Percentiles rank a stretch among this genome's conserved stretches.
Conservation (phyloP, 2,329 filamentous ascomycete genomes). For the Colletotrichum sp. region DNA sequence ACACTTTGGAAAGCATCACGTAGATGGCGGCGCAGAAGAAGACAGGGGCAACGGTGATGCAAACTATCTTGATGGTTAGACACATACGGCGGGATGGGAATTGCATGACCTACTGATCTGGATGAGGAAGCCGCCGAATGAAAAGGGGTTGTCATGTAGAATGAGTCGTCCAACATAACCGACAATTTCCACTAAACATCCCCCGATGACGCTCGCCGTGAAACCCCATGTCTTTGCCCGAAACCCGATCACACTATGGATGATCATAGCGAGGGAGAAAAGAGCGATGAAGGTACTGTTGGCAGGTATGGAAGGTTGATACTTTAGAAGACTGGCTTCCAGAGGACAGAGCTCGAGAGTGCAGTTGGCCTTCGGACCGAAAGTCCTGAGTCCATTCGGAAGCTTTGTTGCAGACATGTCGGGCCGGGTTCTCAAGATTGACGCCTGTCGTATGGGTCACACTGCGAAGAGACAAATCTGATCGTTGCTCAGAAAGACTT, state of each 20-base stretch:
- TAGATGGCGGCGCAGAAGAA: slow-evolving; percentile 33
- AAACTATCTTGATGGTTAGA: slow-evolving; percentile 23
- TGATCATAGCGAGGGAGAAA: slow-evolving; percentile 46
- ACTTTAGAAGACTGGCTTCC: slow-evolving; percentile 43
- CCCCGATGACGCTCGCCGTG: slow-evolving; percentile 54
- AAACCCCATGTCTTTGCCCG: slow-evolving; percentile 48
- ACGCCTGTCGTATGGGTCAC: not conserved
- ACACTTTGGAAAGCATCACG: slow-evolving; percentile 25
- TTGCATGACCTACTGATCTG: slow-evolving; percentile 52
- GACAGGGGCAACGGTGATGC: slow-evolving; percentile 34
- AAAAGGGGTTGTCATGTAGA: slow-evolving; percentile 61
- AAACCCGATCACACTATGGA: slow-evolving; percentile 46
- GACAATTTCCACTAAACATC: slow-evolving; percentile 61
- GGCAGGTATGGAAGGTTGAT: slow-evolving; percentile 42
- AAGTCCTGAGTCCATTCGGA: slow-evolving; percentile 28
- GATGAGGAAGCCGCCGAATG: slow-evolving; percentile 63
- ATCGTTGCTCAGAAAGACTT: not conserved
- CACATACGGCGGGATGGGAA: fast-evolving
- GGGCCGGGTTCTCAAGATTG: not conserved
- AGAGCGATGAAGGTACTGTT: slow-evolving; percentile 41
- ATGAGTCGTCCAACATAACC: slow-evolving; percentile 67
- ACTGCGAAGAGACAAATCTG: not conserved
- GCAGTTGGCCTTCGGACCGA: slow-evolving; percentile 49
- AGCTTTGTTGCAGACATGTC: slow-evolving; percentile 3
- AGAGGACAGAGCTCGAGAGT: slow-evolving; percentile 50